Conservation (phyloP, 257 asterid genomes). For the Nicotiana sylvestris region DNA sequence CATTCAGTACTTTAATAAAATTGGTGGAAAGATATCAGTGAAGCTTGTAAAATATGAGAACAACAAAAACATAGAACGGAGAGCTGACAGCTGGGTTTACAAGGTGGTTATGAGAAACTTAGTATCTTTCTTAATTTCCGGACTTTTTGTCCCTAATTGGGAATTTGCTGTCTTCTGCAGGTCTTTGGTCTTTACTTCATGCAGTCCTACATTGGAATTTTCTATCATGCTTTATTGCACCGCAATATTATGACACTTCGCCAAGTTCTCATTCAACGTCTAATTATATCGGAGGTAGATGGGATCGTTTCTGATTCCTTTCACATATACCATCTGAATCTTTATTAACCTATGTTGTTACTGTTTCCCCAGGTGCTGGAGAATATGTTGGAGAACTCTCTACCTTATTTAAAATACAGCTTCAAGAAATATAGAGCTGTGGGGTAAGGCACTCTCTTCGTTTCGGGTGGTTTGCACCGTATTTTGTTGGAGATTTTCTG, state of each 20-base stretch:
- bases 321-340: conserved; percentile 1
- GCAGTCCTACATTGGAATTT: conserved; percentile 92
- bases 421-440: conserved; percentile 66
- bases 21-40: conserved; percentile 80
- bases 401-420: conserved; percentile 83
- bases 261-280: conserved; percentile 77
- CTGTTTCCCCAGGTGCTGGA: conserved; percentile 59
- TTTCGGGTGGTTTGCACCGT: neutral
- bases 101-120: conserved; percentile 43
- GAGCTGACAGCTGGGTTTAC: conserved; percentile 90
- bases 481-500: neutral
- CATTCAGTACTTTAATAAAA: conserved; percentile 80
- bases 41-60: conserved; percentile 76
- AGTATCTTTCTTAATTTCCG: neutral
- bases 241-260: conserved; percentile 91
- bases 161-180: conserved; percentile 30
- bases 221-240: conserved; percentile 87
- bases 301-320: conserved; percentile 1
- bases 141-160: neutral
- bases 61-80: conserved; percentile 54
- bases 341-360: conserved; percentile 1
- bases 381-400: conserved; percentile 79
- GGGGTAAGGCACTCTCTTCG: conserved; percentile 37
- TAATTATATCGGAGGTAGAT: conserved; percentile 76
- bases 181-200: conserved; percentile 95